Evolutionary conservation across 1,284 basidiomycete genomes (phyloP).

Genomic region (Volvariella volvacea): DNA sequence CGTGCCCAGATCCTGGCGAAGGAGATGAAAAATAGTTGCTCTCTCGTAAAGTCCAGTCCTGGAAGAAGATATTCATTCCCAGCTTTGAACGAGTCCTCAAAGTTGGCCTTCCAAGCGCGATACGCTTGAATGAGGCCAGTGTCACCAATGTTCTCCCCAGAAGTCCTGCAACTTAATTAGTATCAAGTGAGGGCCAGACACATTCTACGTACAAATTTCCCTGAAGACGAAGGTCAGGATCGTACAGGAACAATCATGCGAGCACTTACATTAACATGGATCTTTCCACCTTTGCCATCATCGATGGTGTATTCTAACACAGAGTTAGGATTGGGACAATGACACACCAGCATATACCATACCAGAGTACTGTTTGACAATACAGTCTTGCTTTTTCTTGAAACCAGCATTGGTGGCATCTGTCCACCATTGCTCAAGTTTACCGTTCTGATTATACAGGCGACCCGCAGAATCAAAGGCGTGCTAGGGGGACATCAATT

Average conservation of each 20-base stretch:
- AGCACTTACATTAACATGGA: constrained; percentile 71
- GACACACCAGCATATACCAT: constrained; percentile 14
- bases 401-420: constrained; percentile 81
- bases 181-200: constrained; percentile 5
- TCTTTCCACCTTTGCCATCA: constrained; percentile 77
- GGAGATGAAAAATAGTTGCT: constrained; percentile 88
- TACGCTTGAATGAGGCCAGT: constrained; percentile 80
- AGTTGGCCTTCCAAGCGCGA: constrained; percentile 81
- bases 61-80: constrained; percentile 72
- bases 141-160: constrained; percentile 89
- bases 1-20: constrained; percentile 77
- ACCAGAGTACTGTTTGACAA: constrained; percentile 84
- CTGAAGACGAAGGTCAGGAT: constrained; percentile 24
- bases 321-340: constrained; percentile 6
- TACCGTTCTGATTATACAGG: constrained; percentile 72
- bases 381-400: constrained; percentile 78
- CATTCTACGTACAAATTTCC: constrained; percentile 52
- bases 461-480: constrained; percentile 92
- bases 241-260: neutral
- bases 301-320: constrained; percentile 69
- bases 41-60: constrained; percentile 78
- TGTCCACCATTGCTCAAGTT: constrained; percentile 87
- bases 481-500: constrained; percentile 58
- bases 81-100: constrained; percentile 41
- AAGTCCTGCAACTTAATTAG: constrained; percentile 44